Base-by-base conservation (phyloP, 2,329 filamentous ascomycete genomes). In the Scleromitrula shiraiana region DNA sequence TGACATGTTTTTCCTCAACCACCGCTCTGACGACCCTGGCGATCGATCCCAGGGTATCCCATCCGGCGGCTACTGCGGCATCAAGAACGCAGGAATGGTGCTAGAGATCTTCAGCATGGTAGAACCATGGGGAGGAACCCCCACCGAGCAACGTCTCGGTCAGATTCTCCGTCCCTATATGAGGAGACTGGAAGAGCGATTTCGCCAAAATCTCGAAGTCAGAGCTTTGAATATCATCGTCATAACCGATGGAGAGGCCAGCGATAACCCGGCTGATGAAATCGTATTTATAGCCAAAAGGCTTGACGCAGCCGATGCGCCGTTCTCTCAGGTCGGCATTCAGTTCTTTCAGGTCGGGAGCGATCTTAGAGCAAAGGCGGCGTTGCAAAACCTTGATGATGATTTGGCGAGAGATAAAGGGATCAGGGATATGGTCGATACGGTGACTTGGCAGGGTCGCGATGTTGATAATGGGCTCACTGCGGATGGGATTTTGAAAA, bases 261-360 rank as follows among this genome's bases (percentile, higher is more conserved):
- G 75, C 1, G 89, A 96, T 63, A 87, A 95, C 55, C 80, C 85
- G 0, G 85, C 90, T 64, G 73, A 72, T 7, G 73, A 82, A 22
- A 80, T 97, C 40, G 70, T 87, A 33, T 65, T 68, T 3, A 72
- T 78, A 1, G 91, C 89, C 0, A 75, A 74, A 64, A 81, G 78
- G 60, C 76, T 97, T 26, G 84, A 93, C 60, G 67, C 67, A 43
- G 64, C 85, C 7, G 74, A 82, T 7, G 88, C 88, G 0, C 80
- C 83, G 4, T 75, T 82, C 1, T 85, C 85, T 72, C 93, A 97
- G 69, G 72, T 96, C 7, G 91, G 91, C 27, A 80, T 97, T 49
- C 91, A 97, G 65, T 97, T 97, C 70, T 95, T 97, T 72, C 91
- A 96, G 67, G 85, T 97, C 37, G 91, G 93, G 49, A 74, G 77